phyloP scores from a whole-genome alignment of 768 basidiomycete genomes.

The Termitomyces sp. region DNA sequence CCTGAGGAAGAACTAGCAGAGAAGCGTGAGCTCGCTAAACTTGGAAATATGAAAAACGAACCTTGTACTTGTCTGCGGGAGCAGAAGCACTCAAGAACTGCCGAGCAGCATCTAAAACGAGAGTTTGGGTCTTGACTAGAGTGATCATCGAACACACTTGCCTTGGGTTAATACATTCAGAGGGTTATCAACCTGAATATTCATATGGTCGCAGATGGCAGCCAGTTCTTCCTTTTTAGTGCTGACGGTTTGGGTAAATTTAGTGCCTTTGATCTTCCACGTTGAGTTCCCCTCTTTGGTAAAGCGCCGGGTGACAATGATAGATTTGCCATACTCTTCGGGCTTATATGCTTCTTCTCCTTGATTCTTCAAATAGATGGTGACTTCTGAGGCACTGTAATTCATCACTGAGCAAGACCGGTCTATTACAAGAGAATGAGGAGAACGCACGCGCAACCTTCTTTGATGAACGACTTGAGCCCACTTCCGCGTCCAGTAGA shows the following conservation, averaged over 20 bases:
- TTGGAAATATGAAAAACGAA: constrained; percentile 15
- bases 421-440: neutral
- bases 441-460: constrained; percentile 66
- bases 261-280: constrained; percentile 78
- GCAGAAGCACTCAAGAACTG: constrained; percentile 84
- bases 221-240: constrained; percentile 81
- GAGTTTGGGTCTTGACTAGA: neutral
- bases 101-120: constrained; percentile 51
- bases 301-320: constrained; percentile 79
- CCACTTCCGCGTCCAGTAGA: constrained; percentile 86
- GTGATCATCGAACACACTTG: constrained; percentile 33
- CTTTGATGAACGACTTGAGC: constrained; percentile 79
- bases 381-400: constrained; percentile 63
- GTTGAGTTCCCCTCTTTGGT: constrained; percentile 65
- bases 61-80: constrained; percentile 85
- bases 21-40: neutral
- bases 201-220: constrained; percentile 91
- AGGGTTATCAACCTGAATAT: constrained; percentile 94
- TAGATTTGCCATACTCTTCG: constrained; percentile 80
- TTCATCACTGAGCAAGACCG: neutral
- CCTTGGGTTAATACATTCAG: constrained; percentile 93
- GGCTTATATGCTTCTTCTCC: constrained; percentile 87
- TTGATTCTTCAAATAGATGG: constrained; percentile 79
- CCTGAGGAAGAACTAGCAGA: constrained; percentile 78
- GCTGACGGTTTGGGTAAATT: constrained; percentile 38